These are phyloP conservation scores for Moniliophthora roreri DNA, from an alignment of 1,284 basidiomycete genomes.

Conservation along the genomic window DNA sequence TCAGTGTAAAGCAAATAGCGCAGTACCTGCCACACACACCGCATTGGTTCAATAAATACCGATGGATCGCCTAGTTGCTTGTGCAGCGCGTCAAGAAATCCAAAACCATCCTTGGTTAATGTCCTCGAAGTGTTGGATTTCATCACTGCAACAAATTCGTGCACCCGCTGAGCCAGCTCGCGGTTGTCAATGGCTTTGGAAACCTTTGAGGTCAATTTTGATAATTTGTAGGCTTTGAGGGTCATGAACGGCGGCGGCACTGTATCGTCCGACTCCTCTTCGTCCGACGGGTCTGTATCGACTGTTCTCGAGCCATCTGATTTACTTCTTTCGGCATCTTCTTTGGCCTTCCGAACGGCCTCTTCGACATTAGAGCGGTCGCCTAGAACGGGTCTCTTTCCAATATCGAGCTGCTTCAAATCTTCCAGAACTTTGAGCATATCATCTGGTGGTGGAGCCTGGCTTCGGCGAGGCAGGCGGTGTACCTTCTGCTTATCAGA, in stretches of 20 bases:
- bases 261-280: constrained; percentile 23
- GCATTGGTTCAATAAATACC: constrained; percentile 52
- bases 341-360: constrained; percentile 31
- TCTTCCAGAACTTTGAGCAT: constrained; percentile 56
- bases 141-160: constrained; percentile 58
- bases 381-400: constrained; percentile 45
- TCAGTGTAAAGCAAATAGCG: not conserved
- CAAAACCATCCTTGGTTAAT: constrained; percentile 69
- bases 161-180: constrained; percentile 49
- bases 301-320: constrained; percentile 39
- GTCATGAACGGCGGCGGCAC: constrained; percentile 32
- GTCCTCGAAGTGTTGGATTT: constrained; percentile 62
- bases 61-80: constrained; percentile 69
- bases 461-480: constrained; percentile 27
- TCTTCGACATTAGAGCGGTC: constrained; percentile 48
- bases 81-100: constrained; percentile 64
- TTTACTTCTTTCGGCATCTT: constrained; percentile 28
- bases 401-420: constrained; percentile 57
- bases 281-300: constrained; percentile 47
- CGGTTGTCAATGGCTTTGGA: constrained; percentile 52
- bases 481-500: constrained; percentile 14
- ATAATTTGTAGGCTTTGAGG: constrained; percentile 55
- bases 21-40: constrained; percentile 28
- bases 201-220: constrained; percentile 42
- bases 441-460: constrained; percentile 32